phyloP scores from a whole-genome alignment of 2,329 filamentous ascomycete genomes.

The Pyricularia pennisetigena region DNA sequence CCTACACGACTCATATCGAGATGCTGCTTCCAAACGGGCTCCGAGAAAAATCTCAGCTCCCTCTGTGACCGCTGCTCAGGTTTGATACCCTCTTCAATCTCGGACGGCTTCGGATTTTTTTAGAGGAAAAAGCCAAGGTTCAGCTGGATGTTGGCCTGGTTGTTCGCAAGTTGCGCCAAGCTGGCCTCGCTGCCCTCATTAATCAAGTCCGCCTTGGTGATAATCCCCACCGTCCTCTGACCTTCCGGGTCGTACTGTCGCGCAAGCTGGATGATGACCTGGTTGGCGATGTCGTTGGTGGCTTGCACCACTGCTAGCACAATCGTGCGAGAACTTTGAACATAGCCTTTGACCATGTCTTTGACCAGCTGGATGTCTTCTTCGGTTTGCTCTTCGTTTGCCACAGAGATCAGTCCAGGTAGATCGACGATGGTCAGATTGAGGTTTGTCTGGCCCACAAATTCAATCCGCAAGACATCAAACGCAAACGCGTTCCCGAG shows the following conservation, averaged over 20 bases:
- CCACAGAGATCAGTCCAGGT: constrained; percentile 41
- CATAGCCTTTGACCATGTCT: constrained; percentile 34
- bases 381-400: constrained; percentile 32
- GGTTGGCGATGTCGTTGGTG: constrained; percentile 25
- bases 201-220: constrained; percentile 51
- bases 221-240: constrained; percentile 29
- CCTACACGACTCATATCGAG: background rate
- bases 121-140: constrained; percentile 20
- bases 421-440: constrained; percentile 51
- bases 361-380: constrained; percentile 33
- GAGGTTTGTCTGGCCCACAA: constrained; percentile 33
- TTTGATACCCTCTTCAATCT: background rate
- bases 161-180: constrained; percentile 14
- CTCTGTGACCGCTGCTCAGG: background rate
- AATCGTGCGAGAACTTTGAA: constrained; percentile 34
- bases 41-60: background rate
- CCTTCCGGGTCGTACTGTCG: constrained; percentile 26
- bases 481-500: constrained; percentile 29
- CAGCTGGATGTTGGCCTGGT: constrained; percentile 27
- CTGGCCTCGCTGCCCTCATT: constrained; percentile 18
- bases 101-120: background rate
- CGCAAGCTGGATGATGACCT: constrained; percentile 25
- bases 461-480: constrained; percentile 36
- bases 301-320: constrained; percentile 32
- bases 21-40: background rate